These are phyloP conservation scores for Ilex paraguariensis DNA, from an alignment of 305 asterid genomes.

Conservation along the genomic window DNA sequence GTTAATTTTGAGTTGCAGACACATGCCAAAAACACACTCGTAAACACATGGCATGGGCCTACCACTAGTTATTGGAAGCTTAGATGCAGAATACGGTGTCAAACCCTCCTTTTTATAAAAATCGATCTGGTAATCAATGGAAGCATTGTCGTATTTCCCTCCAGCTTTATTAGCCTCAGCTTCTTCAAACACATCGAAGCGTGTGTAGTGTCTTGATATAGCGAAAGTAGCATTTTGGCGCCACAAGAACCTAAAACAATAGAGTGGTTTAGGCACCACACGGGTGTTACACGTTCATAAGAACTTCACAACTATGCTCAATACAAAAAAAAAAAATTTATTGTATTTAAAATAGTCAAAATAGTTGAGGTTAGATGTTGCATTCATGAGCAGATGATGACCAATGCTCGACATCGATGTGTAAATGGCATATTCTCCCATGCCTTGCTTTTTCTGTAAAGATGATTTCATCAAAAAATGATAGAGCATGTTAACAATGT, in stretches of 20 bases:
- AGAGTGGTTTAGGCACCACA: not conserved
- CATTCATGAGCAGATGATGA: not conserved
- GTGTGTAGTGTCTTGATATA: slow-evolving; percentile 83
- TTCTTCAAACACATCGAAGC: slow-evolving; percentile 91
- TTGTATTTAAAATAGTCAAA: not conserved
- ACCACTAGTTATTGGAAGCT: slow-evolving; percentile 98
- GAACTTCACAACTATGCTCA: not conserved
- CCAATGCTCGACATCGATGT: too few species aligned
- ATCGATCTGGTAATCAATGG: slow-evolving; percentile 77
- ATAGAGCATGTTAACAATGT: too few species aligned
- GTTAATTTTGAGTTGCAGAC: slow-evolving; percentile 12
- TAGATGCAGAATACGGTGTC: slow-evolving; percentile 73
- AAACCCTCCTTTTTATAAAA: slow-evolving; percentile 84
- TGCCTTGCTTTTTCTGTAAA: too few species aligned
- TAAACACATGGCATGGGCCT: slow-evolving; percentile 15
- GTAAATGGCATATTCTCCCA: too few species aligned
- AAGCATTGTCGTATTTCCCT: slow-evolving; percentile 72
- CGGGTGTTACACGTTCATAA: too few species aligned
- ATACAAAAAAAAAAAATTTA: not conserved
- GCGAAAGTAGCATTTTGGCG: slow-evolving; percentile 88
- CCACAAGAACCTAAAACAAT: slow-evolving; percentile 78
- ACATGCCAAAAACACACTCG: slow-evolving; percentile 14
- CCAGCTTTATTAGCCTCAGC: slow-evolving; percentile 97
- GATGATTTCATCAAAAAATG: too few species aligned
- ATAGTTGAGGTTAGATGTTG: not conserved